Evolutionary conservation across 257 asterid genomes (phyloP).

Genomic region (Plantago ovata): DNA sequence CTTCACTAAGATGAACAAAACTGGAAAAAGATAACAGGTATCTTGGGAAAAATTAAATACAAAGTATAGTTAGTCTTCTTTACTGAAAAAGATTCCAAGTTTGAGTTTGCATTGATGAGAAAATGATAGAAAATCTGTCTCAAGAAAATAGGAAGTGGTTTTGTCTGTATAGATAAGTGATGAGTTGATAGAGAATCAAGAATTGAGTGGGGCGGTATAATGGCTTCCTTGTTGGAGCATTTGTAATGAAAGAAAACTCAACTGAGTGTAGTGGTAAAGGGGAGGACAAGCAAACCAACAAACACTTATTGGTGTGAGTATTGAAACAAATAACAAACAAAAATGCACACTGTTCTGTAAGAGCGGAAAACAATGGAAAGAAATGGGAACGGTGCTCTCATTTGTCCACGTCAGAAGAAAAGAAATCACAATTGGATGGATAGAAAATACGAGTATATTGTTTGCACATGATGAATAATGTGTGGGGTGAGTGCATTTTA

Average conservation of each 20-base stretch:
- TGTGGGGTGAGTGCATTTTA: too few relatives aligned
- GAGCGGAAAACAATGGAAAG: background rate
- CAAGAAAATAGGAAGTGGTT: too few relatives aligned
- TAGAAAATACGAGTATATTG: conserved; percentile 32
- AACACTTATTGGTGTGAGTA: conserved; percentile 12
- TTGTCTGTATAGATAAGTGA: too few relatives aligned
- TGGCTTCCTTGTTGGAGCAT: background rate
- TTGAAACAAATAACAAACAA: conserved; percentile 6
- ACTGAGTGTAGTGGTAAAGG: background rate
- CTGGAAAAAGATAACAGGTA: background rate
- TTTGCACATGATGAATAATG: background rate
- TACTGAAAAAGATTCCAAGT: conserved; percentile 2
- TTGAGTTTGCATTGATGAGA: conserved; percentile 1
- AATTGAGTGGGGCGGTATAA: background rate
- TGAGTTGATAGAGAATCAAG: background rate
- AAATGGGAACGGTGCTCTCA: conserved; percentile 11
- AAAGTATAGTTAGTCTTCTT: conserved; percentile 10
- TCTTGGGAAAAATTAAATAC: conserved; percentile 10
- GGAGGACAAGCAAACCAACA: background rate
- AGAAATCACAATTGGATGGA: conserved; percentile 49
- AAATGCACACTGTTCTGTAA: background rate
- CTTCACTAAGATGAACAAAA: background rate
- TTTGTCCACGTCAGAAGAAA: conserved; percentile 48
- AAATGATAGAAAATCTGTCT: background rate
- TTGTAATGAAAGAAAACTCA: background rate